These are phyloP conservation scores for Brassica cretica DNA, from an alignment of 345 rosid genomes.

Conservation along the genomic window DNA sequence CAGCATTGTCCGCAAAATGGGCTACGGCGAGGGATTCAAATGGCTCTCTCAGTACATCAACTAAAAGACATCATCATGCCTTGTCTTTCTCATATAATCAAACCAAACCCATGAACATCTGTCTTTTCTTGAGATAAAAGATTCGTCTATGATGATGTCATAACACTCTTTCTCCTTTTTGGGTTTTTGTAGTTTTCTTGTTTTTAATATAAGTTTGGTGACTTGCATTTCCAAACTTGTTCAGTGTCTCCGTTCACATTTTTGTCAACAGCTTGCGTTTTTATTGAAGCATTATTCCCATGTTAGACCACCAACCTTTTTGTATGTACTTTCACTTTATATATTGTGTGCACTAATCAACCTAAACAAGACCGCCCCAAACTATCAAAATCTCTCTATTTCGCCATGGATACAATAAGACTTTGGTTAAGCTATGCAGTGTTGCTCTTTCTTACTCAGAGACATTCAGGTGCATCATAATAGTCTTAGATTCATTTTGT, in stretches of 20 bases:
- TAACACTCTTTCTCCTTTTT: slow-evolving; percentile 16
- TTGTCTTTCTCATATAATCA: slow-evolving; percentile 10
- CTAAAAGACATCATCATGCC: slow-evolving; percentile 27
- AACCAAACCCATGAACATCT: slow-evolving; percentile 34
- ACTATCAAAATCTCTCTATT: background rate
- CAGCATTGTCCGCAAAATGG: slow-evolving; percentile 77
- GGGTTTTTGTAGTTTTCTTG: slow-evolving; percentile 2
- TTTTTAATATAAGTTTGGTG: slow-evolving; percentile 23
- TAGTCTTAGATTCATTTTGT: background rate
- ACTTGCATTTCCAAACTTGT: slow-evolving; percentile 33
- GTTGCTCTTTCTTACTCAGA: slow-evolving; percentile 1
- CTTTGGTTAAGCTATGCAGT: slow-evolving; percentile 22
- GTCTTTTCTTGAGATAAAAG: slow-evolving; percentile 11
- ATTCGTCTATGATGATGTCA: background rate
- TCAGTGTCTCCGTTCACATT: background rate
- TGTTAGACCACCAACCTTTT: slow-evolving; percentile 35
- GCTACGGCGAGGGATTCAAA: slow-evolving; percentile 76
- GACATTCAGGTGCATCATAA: slow-evolving; percentile 20
- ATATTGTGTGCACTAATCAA: slow-evolving; percentile 10
- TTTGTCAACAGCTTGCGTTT: slow-evolving; percentile 24
- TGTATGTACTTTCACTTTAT: slow-evolving; percentile 8
- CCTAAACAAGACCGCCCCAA: background rate
- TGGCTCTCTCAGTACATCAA: slow-evolving; percentile 79
- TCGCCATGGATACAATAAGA: slow-evolving; percentile 1
- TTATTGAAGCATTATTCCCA: slow-evolving; percentile 29